Base-by-base conservation (phyloP, 1,284 basidiomycete genomes). In the Laetiporus sulphureus region DNA sequence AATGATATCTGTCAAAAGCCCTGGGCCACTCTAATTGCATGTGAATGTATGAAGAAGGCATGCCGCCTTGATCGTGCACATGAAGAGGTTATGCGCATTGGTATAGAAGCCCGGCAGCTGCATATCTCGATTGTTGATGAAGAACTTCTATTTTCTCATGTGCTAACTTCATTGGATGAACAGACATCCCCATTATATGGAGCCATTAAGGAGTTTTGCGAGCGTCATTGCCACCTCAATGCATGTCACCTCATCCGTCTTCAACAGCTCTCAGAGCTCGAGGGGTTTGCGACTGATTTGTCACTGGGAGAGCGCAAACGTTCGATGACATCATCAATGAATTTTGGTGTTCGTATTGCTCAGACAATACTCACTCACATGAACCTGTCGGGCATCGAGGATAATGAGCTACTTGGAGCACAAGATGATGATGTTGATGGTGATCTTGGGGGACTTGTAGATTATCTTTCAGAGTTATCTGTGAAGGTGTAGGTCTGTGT, bases 1-100 rank as follows among this genome's bases (percentile, higher is more conserved):
- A 45, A 58, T 22, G 59, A 67, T 23, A 41, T 66, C 4, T 42
- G 19, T 0, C 36, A 56, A 0, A 46, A 50, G 15, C 51, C 46
- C 0, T 69, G 66, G 67, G 46, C 56, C 0, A 33, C 49, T 1
- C 56, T 61, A 0, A 45, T 43, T 0, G 45, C 54, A 1, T 56
- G 60, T 1, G 49, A 52, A n/a, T 41, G 54, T 0, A 57, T 63
- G 46, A 54, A 59, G 15, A 42, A 36, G 1, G 51, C 54, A 32
- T 55, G 55, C 22, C 56, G 59, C 11, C 49, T 67, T 3, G 30
- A 43, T 11, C 58, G 58, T 8, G 65, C 67, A 2, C 38, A 49
- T 0, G 61, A 66, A 36, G 66, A 69, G 45, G 47, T 68, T 12
- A 30, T 32, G 8, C 37, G 55, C 6, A 50, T 57, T 29, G 57